phyloP scores from a whole-genome alignment of 148 eudicot genomes.

The Camellia lanceoleosa region DNA sequence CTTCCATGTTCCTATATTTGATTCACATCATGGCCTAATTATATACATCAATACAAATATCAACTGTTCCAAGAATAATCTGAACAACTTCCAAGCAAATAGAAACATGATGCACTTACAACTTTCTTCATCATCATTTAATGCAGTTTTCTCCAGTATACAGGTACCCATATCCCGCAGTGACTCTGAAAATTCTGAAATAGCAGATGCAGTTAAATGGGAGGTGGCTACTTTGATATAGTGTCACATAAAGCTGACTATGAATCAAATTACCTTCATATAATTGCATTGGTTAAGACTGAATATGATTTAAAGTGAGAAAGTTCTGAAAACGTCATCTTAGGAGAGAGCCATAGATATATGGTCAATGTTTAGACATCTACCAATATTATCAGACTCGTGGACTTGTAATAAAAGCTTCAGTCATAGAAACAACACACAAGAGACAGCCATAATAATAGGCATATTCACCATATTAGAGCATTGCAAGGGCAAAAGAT shows the following conservation, averaged over 20 bases:
- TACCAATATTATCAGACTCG: no score
- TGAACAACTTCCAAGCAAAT: slow-evolving; percentile 14
- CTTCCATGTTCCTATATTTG: background rate
- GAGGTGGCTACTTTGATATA: background rate
- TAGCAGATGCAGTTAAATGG: slow-evolving; percentile 20
- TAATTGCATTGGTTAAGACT: no score
- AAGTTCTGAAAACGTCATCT: no score
- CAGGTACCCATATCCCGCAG: slow-evolving; percentile 81
- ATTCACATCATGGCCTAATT: background rate
- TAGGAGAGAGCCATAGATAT: no score
- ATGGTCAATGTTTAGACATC: no score
- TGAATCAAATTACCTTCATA: no score
- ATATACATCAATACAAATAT: background rate
- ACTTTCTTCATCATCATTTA: slow-evolving; percentile 64
- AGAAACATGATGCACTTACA: slow-evolving; percentile 43
- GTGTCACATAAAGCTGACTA: background rate
- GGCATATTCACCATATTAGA: no score
- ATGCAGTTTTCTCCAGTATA: slow-evolving; percentile 68
- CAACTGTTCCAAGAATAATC: background rate
- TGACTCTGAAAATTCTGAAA: slow-evolving; percentile 94
- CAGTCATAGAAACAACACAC: no score
- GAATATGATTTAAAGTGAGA: no score
- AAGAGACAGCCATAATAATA: no score
- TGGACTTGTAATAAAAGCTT: no score
- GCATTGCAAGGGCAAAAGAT: no score